These are phyloP conservation scores for Colletotrichum salicis DNA, from an alignment of 2,329 filamentous ascomycete species.

Conservation along the genomic window DNA sequence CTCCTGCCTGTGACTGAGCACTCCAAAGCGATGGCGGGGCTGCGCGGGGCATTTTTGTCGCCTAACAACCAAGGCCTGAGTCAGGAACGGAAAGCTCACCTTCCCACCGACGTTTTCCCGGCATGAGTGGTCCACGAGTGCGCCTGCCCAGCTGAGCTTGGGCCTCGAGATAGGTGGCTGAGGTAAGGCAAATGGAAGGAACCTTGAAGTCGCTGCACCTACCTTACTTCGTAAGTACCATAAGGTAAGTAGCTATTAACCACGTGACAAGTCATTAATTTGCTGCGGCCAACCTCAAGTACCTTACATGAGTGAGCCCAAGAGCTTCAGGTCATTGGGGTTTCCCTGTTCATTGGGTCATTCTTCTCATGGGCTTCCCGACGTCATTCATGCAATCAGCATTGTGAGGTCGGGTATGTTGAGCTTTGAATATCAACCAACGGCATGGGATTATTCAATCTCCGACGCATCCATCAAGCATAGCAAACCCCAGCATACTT, in stretches of 20 bases:
- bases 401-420: background rate
- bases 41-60: conserved; percentile 31
- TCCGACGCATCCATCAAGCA: conserved; percentile 21
- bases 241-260: background rate
- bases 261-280: conserved; percentile 8
- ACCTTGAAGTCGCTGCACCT: background rate
- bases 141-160: background rate
- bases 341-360: conserved; percentile 9
- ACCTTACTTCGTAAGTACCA: no score
- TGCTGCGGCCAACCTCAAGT: background rate
- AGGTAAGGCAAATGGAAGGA: background rate
- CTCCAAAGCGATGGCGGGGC: conserved; percentile 28
- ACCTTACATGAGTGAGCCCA: background rate
- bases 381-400: conserved; percentile 18
- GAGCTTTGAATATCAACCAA: conserved; percentile 1
- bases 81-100: background rate
- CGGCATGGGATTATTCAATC: conserved; percentile 9
- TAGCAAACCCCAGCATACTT: conserved; percentile 11
- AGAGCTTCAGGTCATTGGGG: conserved; percentile 7
- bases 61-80: conserved; percentile 14
- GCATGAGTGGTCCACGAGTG: background rate
- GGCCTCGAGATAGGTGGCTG: background rate
- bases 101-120: background rate
- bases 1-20: conserved; percentile 30
- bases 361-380: conserved; percentile 8